Base-by-base conservation (phyloP, 2,329 filamentous ascomycete genomes). In the Hypoxylon sp. region DNA sequence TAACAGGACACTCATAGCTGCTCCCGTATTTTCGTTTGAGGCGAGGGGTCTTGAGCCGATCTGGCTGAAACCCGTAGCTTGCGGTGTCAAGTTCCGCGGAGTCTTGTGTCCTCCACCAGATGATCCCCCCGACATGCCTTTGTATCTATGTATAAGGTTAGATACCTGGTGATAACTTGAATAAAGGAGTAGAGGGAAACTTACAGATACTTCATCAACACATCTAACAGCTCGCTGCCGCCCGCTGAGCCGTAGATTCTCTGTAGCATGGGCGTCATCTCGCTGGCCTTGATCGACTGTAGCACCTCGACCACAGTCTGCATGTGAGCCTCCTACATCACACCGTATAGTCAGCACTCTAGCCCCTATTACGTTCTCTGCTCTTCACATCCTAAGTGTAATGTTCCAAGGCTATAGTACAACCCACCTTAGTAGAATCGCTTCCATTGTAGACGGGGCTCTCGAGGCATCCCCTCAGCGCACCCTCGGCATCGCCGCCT, bases 151-250 rank as follows among this genome's bases (percentile, higher is more conserved):
- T 31, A 54, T 42, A 31, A 7, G 39, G 46, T 68, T 56, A 70
- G 71, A 58, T 46, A 8, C 58, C 15, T 13, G 32, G 19, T 21
- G 15, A 39, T 39, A 27, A 39, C 21, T n/a, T n/a, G 7, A 50
- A 27, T 17, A 53, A 44, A 44, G 10, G 17, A 35, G 5, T 32
- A 17, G 29, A 21, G 31, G 53, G 50, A 27, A 21, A 85, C 92
- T 77, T 88, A 98, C 90, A 98, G 85, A 82, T 98, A 99, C 85
- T 99, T 99, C 93, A 97, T 97, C 80, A 99, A 84, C 56, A 95
- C 93, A 80, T 99, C 96, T 73, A 97, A 84, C 68, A 92, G 87
- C 82, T 98, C 96, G 68, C 89, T 89, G 29, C 96, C 96, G 68
- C 92, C 92, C 55, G 92, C 89, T 10, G 91, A 89, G 66, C 84